Evolutionary conservation across 768 basidiomycete genomes (phyloP).

Genomic region (Pisolithus orientalis): DNA sequence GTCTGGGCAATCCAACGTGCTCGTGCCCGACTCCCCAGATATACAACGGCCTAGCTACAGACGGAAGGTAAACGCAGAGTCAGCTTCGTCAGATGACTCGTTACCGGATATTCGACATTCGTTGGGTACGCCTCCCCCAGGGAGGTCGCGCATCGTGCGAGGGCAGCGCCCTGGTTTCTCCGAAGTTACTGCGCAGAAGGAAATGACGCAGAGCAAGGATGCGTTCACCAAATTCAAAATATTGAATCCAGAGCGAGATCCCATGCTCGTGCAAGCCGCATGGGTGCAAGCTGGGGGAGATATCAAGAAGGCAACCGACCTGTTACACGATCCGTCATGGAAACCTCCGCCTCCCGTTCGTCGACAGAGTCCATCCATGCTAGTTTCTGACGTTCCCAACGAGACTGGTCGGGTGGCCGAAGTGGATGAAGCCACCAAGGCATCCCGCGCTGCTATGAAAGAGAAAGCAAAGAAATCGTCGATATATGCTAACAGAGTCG

Average conservation of each 20-base stretch:
- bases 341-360: slow-evolving; percentile 27
- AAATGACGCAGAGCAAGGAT: slow-evolving; percentile 14
- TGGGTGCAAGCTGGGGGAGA: slow-evolving; percentile 62
- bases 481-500: slow-evolving; percentile 67
- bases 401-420: slow-evolving; percentile 62
- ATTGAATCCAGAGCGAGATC: slow-evolving; percentile 44
- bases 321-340: slow-evolving; percentile 57
- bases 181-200: slow-evolving; percentile 25
- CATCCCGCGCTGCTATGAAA: slow-evolving; percentile 54
- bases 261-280: slow-evolving; percentile 48
- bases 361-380: slow-evolving; percentile 8
- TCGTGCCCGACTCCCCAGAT: slow-evolving; percentile 50
- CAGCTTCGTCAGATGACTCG: slow-evolving; percentile 67
- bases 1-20: slow-evolving; percentile 14
- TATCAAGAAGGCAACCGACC: slow-evolving; percentile 49
- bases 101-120: slow-evolving; percentile 42
- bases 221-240: slow-evolving; percentile 55
- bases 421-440: slow-evolving; percentile 67
- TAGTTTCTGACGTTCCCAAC: slow-evolving; percentile 13
- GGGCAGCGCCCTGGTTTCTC: slow-evolving; percentile 32
- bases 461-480: slow-evolving; percentile 80
- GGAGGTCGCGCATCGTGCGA: slow-evolving; percentile 45
- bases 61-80: slow-evolving; percentile 36
- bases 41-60: slow-evolving; percentile 48
- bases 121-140: slow-evolving; percentile 36